These are phyloP conservation scores for Syzygium oleosum DNA, from an alignment of 345 rosid species.

Conservation along the genomic window DNA sequence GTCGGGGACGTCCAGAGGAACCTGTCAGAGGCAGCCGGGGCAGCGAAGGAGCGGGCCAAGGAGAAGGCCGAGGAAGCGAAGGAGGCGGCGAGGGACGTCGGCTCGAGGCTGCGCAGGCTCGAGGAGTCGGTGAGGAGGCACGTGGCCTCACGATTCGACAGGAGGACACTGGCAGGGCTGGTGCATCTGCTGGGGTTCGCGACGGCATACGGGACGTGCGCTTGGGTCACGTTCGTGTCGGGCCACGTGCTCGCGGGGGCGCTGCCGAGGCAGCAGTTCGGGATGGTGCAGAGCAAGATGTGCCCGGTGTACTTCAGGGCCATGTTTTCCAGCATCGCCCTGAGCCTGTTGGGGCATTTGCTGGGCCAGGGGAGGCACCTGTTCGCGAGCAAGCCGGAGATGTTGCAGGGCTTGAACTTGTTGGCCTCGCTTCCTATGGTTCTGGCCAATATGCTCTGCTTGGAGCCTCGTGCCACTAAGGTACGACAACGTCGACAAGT, in stretches of 20 bases:
- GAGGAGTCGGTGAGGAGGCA: not conserved
- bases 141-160: not conserved
- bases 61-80: slow-evolving; percentile 3
- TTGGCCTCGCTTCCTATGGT: slow-evolving; percentile 34
- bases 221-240: slow-evolving; percentile 77
- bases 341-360: slow-evolving; percentile 48
- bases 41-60: not conserved
- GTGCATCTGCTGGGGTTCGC: slow-evolving; percentile 38
- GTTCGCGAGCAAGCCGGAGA: slow-evolving; percentile 24
- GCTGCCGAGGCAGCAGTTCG: slow-evolving; percentile 66
- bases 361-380: slow-evolving; percentile 15
- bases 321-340: slow-evolving; percentile 24
- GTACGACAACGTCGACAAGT: slow-evolving; percentile 10
- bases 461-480: slow-evolving; percentile 79
- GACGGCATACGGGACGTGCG: slow-evolving; percentile 52
- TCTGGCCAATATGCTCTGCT: slow-evolving; percentile 33
- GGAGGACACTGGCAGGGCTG: slow-evolving; percentile 15
- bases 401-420: slow-evolving; percentile 49
- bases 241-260: slow-evolving; percentile 42
- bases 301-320: slow-evolving; percentile 64
- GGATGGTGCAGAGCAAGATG: slow-evolving; percentile 71
- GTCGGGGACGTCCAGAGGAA: not conserved
- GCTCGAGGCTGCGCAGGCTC: not conserved
- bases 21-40: not conserved
- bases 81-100: not conserved